A percentile compares a stretch with the other conserved stretches of the same genome.
Conservation (phyloP, 306 rosid genomes). For the Citrullus amarus region DNA sequence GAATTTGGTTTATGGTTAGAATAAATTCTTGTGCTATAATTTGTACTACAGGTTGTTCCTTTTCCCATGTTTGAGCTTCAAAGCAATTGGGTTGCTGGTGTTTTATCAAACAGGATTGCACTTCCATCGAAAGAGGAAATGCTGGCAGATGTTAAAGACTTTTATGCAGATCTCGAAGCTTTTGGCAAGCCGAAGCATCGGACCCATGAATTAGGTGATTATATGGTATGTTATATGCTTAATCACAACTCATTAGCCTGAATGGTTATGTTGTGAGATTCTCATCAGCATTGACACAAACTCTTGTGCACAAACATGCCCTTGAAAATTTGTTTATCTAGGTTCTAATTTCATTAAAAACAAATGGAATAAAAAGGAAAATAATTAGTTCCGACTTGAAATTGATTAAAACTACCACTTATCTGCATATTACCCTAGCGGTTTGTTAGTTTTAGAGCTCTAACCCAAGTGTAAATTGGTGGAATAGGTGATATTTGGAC, state of each 20-base stretch:
- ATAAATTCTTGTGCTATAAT: background rate
- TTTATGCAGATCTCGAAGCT: constrained; percentile 24
- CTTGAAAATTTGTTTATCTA: no score
- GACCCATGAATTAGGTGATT: constrained; percentile 20
- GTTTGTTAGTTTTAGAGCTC: background rate
- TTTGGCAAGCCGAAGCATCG: constrained; percentile 22
- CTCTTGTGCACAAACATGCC: background rate
- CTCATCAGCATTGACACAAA: background rate
- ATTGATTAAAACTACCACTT: no score
- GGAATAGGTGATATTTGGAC: background rate
- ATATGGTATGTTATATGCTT: constrained; percentile 9
- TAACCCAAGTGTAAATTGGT: background rate
- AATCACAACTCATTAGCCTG: no score
- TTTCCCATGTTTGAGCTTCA: constrained; percentile 52
- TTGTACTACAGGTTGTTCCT: constrained; percentile 35
- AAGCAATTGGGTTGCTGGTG: constrained; percentile 72
- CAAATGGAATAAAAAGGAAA: background rate
- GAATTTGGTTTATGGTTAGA: background rate
- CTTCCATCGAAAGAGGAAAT: constrained; percentile 61
- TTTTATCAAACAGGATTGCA: constrained; percentile 37
- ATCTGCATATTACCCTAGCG: no score
- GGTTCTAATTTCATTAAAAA: no score
- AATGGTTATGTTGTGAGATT: background rate
- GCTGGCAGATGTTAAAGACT: constrained; percentile 45
- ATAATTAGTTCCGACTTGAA: background rate